phyloP scores from a whole-genome alignment of 2,329 filamentous ascomycete genomes.

The Aspergillus sp. region DNA sequence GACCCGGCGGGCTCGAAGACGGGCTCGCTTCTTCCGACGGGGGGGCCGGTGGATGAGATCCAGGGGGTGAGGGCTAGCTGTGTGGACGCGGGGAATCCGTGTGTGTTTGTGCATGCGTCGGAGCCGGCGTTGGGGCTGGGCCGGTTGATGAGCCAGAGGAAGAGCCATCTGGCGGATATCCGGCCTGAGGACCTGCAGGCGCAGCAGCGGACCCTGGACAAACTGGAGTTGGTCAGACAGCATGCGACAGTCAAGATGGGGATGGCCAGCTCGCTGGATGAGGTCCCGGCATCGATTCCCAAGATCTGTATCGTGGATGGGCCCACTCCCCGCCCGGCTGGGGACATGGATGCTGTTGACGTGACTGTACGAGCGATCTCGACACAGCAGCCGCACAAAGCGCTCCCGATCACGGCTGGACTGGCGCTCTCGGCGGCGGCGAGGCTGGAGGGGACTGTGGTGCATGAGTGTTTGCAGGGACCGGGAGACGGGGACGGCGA shows the following conservation, averaged over 20 bases:
- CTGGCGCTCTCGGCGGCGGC: constrained; percentile 39
- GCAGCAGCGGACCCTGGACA: constrained; percentile 29
- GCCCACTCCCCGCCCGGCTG: constrained; percentile 14
- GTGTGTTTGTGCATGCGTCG: constrained; percentile 47
- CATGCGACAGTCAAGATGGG: constrained; percentile 51
- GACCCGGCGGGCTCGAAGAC: constrained; percentile 54
- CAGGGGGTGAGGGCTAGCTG: constrained; percentile 42
- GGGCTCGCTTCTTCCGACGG: constrained; percentile 49
- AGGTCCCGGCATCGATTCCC: constrained; percentile 47
- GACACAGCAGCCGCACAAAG: constrained; percentile 44
- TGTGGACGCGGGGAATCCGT: constrained; percentile 53
- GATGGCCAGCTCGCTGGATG: constrained; percentile 35
- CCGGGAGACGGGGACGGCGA: constrained; percentile 15
- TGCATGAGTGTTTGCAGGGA: constrained; percentile 16
- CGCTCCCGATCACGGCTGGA: constrained; percentile 43
- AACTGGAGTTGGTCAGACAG: constrained; percentile 45
- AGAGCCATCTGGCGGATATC: constrained; percentile 19
- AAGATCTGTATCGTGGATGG: constrained; percentile 48
- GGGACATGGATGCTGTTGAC: constrained; percentile 15
- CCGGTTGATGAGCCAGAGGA: too few relatives aligned
- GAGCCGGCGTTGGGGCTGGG: constrained; percentile 40
- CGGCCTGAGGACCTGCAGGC: constrained; percentile 44
- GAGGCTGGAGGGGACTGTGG: constrained; percentile 31
- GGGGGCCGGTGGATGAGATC: constrained; percentile 43
- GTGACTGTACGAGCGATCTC: constrained; percentile 37